Evolutionary conservation across 495 filamentous ascomycete genomes (phyloP).

Genomic region (Aspergillus sparsus): DNA sequence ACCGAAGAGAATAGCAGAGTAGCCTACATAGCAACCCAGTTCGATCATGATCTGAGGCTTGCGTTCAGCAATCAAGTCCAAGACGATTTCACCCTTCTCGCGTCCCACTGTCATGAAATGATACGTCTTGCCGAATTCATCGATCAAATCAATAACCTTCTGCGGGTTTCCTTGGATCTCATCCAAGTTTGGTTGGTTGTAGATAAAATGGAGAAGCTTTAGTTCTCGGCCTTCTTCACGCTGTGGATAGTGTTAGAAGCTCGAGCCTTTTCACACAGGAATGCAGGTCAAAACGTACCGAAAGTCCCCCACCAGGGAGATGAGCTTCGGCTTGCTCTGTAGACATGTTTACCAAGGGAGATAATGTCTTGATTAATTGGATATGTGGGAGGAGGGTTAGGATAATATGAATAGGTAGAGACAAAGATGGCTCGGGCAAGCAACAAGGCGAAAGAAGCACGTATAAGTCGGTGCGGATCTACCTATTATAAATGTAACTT

Average conservation of each 20-base stretch:
- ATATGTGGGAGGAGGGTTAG: too few species aligned
- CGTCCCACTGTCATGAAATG: conserved; percentile 76
- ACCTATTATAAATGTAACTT: too few species aligned
- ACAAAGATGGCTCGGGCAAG: too few species aligned
- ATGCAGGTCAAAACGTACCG: too few species aligned
- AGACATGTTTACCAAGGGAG: too few species aligned
- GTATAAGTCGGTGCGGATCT: too few species aligned
- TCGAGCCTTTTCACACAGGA: too few species aligned
- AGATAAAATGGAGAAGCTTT: conserved; percentile 69
- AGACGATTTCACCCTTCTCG: conserved; percentile 68
- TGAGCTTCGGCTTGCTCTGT: too few species aligned
- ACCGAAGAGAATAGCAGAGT: conserved; percentile 73
- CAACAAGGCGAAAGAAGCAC: too few species aligned
- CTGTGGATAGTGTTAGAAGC: not conserved
- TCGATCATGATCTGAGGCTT: conserved; percentile 74
- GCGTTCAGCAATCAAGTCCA: conserved; percentile 59
- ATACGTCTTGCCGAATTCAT: conserved; percentile 68
- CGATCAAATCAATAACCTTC: conserved; percentile 66
- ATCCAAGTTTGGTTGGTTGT: conserved; percentile 56
- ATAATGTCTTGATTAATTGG: too few species aligned
- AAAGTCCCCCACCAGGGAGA: too few species aligned
- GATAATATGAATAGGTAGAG: too few species aligned
- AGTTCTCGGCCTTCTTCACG: conserved; percentile 71
- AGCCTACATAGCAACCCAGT: conserved; percentile 80
- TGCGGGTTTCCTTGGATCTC: conserved; percentile 63